Evolutionary conservation across 2,329 filamentous ascomycete species (phyloP), one percentile per base, ranked within the genome.

Genomic region (Ascocoryne sarcoides): DNA sequence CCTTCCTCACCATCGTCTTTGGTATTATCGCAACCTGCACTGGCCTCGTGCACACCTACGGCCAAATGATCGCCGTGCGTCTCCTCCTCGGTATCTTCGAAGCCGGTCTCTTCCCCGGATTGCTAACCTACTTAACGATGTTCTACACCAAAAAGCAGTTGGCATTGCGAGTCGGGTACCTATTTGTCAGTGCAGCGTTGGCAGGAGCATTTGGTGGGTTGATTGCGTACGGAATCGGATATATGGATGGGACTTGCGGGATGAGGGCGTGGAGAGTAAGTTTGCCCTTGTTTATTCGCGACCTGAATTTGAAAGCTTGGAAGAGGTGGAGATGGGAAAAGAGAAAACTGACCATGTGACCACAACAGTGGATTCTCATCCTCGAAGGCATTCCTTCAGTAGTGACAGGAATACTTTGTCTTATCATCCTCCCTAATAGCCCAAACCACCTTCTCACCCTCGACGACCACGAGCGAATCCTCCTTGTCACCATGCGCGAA

Each of bases 371-470:
- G n/a, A 30, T 48, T 33, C 66, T 82, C 57, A 71, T 76, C 39
- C 56, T 76, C 30, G 62, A 69, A 54, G 79, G 79, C 0, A 59
- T 79, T 2, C 73, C 71, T 0, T 70, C 71, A 1, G 63, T 80
- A 15, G 28, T 78, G 3, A 57, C 76, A 1, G 79, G 75, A 0
- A 53, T 77, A 2, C 56, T 63, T 0, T 69, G 69, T 2, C 76
- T 68, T 59, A 79, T 73, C 36, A 53, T 74, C 19, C 61, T 84
- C 0, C 72, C 78, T 3, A 73, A 82, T 53, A 66, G 66, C 8
- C 76, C 76, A 26, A 12, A 26, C 12, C 23, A 26, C 23, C 23
- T 26, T 12, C 23, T 26, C 23, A 26, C 23, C 23, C 23, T 26
- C 12, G 23, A 26, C 12, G 23, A 26, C 7, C 23, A 26, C 23